Conservation (phyloP, 2,329 filamentous ascomycete genomes). For the Dothistroma septosporum region DNA sequence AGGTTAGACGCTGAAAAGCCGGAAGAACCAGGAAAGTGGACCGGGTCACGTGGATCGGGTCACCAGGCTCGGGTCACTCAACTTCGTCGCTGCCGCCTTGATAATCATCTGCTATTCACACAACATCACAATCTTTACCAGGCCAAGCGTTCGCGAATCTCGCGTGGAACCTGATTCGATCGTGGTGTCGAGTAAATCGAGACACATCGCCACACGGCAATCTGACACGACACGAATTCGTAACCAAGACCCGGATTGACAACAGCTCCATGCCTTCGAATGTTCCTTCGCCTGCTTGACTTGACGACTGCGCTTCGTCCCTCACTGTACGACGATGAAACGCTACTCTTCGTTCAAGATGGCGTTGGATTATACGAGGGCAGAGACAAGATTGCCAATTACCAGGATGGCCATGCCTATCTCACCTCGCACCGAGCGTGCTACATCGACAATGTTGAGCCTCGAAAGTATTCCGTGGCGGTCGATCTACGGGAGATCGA, state of each 20-base stretch:
- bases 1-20: neutral
- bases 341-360: conserved; percentile 93
- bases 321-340: conserved; percentile 87
- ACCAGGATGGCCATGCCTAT: conserved; percentile 95
- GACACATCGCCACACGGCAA: neutral
- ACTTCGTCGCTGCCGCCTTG: too few relatives aligned
- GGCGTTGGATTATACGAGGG: conserved; percentile 96
- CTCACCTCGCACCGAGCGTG: conserved; percentile 92
- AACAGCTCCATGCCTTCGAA: conserved; percentile 48
- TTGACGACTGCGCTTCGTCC: conserved; percentile 94
- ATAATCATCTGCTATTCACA: too few relatives aligned
- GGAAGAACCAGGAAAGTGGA: neutral
- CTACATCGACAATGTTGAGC: conserved; percentile 86
- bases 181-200: neutral
- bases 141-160: too few relatives aligned
- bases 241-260: neutral
- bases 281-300: conserved; percentile 95
- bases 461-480: conserved; percentile 76
- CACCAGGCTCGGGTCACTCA: too few relatives aligned
- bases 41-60: neutral
- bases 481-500: conserved; percentile 90
- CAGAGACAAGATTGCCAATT: conserved; percentile 90
- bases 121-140: too few relatives aligned
- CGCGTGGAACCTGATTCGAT: too few relatives aligned
- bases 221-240: neutral